Percentiles rank a stretch among this genome's conserved stretches.
These are phyloP conservation scores for Phytophthora hibernalis DNA, from an alignment of 352 stramenopile genomes.

Conservation along the genomic window DNA sequence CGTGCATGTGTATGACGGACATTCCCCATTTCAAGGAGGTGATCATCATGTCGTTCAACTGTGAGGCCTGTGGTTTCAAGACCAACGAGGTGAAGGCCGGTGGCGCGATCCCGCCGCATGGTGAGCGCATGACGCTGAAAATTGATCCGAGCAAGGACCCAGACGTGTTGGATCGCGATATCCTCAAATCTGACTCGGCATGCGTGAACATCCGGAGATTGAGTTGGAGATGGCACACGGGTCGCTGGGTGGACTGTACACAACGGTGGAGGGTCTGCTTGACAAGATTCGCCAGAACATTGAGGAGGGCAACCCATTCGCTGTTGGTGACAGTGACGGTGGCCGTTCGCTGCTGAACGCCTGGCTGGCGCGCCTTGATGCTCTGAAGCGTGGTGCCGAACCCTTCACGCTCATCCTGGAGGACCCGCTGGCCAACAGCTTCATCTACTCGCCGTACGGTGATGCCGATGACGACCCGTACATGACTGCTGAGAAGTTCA, in stretches of 20 bases:
- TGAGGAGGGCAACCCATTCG: conserved; percentile 84
- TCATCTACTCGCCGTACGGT: conserved; percentile 81
- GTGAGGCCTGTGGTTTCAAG: conserved; percentile 92
- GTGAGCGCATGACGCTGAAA: conserved; percentile 80
- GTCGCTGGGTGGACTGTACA: conserved; percentile 92
- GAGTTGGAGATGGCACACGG: conserved; percentile 92
- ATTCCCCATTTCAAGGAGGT: conserved; percentile 96
- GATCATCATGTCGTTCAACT: conserved; percentile 94
- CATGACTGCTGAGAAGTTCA: conserved; percentile 88
- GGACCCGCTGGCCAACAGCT: conserved; percentile 93
- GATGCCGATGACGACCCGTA: conserved; percentile 60
- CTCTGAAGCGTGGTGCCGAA: conserved; percentile 60
- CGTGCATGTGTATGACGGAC: conserved; percentile 92
- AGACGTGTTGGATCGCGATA: conserved; percentile 87
- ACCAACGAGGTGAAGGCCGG: conserved; percentile 94
- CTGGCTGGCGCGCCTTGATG: conserved; percentile 61
- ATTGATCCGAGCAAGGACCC: conserved; percentile 49
- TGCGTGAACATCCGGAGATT: conserved; percentile 90
- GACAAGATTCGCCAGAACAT: conserved; percentile 88
- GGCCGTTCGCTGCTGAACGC: conserved; percentile 62
- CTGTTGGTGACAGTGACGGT: conserved; percentile 76
- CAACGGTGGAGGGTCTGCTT: conserved; percentile 93
- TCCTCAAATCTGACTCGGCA: conserved; percentile 93
- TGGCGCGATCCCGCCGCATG: conserved; percentile 86
- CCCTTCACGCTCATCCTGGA: conserved; percentile 92